Conservation (phyloP, 495 filamentous ascomycete genomes). For the Neurospora hispaniola region DNA sequence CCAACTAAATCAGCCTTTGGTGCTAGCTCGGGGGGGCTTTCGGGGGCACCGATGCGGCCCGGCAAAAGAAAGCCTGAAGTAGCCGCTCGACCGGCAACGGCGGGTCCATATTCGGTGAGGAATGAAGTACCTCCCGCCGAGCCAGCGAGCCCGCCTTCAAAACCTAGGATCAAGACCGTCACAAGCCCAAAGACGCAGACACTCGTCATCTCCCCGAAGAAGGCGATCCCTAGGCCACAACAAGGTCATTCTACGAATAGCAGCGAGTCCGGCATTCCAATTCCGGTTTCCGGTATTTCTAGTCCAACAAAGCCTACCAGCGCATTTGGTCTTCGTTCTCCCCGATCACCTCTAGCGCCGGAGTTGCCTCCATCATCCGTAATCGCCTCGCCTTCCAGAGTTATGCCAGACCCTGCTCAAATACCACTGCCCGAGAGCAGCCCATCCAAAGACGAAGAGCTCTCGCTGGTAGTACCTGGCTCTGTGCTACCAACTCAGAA, state of each 20-base stretch:
- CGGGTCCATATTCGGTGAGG: conserved; percentile 47
- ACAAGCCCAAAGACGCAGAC: conserved; percentile 29
- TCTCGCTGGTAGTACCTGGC: conserved; percentile 38
- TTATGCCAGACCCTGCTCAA: conserved; percentile 8
- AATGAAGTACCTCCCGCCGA: conserved; percentile 31
- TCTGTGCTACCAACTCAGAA: conserved; percentile 8
- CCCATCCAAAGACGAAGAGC: conserved; percentile 36
- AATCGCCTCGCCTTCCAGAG: conserved; percentile 28
- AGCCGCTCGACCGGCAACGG: conserved; percentile 42
- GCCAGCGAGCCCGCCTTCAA: conserved; percentile 29
- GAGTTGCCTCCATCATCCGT: conserved; percentile 12
- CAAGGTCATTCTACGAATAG: conserved; percentile 34
- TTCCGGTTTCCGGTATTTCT: conserved; percentile 19
- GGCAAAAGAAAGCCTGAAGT: conserved; percentile 39
- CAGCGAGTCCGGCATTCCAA: conserved; percentile 31
- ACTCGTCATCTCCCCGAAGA: conserved; percentile 26
- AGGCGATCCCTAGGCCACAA: conserved; percentile 30
- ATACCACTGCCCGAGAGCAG: conserved; percentile 11
- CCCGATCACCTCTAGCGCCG: conserved; percentile 8
- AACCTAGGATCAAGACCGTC: conserved; percentile 22
- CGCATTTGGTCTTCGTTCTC: conserved; percentile 20
- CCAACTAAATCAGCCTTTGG: conserved; percentile 28
- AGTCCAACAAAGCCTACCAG: conserved; percentile 24
- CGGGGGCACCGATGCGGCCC: conserved; percentile 45
- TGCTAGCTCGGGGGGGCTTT: conserved; percentile 38